Evolutionary conservation across 768 basidiomycete species (phyloP), one percentile per base, ranked within the genome.

Genomic region (Crucibulum laeve): DNA sequence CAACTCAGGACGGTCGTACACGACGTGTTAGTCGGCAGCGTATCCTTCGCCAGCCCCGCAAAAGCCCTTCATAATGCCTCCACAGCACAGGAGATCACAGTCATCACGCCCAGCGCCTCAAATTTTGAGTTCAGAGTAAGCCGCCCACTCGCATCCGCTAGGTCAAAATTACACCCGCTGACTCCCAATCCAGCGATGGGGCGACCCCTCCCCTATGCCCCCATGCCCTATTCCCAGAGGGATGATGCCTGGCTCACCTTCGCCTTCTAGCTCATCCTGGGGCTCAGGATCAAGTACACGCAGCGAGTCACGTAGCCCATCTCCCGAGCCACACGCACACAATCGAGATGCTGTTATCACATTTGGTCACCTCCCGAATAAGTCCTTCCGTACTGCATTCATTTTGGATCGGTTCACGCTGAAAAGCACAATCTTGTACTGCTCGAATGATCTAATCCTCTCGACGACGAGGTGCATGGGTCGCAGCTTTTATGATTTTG

Each of bases 31-130:
- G 84, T 86, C 23, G 87, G 87, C 26, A 85, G 84, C 49, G 81
- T 91, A 24, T 87, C 88, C 1, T 87, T 84, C 54, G 87, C 87
- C 3, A 75, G 76, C 35, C 82, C 85, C 6, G 77, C 79, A 18
- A 87, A 87, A 57, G 82, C 85, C 0, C 70, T 89, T 53, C 84
- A 89, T 54, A 88, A 82, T 53, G 84, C 84, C 13, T 87, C 87
- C 11, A 90, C 87, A 0, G 88, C 87, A 0, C 86, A 88, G 61
- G 87, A 90, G 63, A 79, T 90, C 48, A 79, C 79, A 15, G 79
- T 90, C 23, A 75, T 89, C 41, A 79, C 84, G 1, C 84, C 85
- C 25, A 65, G 61, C 21, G 73, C 75, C 4, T 60, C 66, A 19
- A 73, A 75, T 50, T 75, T 79, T 45, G 70, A 80, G 51, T 75